phyloP scores from a whole-genome alignment of 2,329 filamentous ascomycete species.

The Beauveria sp. region DNA sequence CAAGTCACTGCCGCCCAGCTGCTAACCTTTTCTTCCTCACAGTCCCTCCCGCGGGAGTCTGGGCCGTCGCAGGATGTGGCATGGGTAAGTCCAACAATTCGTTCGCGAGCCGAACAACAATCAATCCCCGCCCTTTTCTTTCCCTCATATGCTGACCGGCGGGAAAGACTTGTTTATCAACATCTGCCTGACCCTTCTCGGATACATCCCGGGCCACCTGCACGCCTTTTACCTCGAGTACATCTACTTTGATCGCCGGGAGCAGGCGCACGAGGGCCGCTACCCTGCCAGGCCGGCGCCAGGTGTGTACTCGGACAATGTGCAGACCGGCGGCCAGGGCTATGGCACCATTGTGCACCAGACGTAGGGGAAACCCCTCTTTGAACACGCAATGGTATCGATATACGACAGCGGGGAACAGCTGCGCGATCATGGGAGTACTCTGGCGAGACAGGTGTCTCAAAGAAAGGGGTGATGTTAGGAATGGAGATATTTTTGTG shows the following conservation, averaged over 20 bases:
- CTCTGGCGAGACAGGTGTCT: too few species aligned
- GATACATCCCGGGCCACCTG: constrained; percentile 71
- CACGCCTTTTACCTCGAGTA: constrained; percentile 79
- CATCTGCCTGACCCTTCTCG: constrained; percentile 57
- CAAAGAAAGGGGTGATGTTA: neutral
- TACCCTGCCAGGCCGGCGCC: constrained; percentile 49
- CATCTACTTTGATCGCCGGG: constrained; percentile 69
- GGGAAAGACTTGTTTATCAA: constrained; percentile 55
- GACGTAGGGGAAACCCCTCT: neutral
- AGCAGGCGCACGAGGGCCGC: constrained; percentile 52
- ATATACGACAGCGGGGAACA: too few species aligned
- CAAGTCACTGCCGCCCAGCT: neutral
- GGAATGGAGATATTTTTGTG: neutral
- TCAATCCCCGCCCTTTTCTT: neutral
- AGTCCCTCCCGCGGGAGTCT: constrained; percentile 63
- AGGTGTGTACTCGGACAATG: constrained; percentile 63
- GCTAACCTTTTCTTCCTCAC: constrained; percentile 16
- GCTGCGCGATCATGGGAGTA: too few species aligned
- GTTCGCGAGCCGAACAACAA: neutral
- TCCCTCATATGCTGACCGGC: neutral
- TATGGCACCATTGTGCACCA: constrained; percentile 45
- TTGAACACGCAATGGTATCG: too few species aligned
- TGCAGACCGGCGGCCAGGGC: constrained; percentile 65
- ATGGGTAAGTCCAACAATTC: constrained; percentile 30
- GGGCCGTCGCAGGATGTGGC: constrained; percentile 57